phyloP scores from a whole-genome alignment of 768 basidiomycete genomes.

The Pleurotus tuber-regium region DNA sequence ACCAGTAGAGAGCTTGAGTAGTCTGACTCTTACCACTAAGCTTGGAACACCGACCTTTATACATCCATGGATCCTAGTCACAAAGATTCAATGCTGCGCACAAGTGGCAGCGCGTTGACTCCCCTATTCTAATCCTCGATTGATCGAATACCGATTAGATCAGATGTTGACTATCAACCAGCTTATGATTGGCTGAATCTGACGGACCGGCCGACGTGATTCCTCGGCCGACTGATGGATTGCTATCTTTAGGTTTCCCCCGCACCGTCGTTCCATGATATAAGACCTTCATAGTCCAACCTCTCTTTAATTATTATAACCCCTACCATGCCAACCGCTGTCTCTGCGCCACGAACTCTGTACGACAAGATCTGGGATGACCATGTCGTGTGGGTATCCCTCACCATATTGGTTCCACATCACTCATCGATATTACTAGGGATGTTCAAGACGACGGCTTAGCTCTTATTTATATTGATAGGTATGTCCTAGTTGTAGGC shows the following conservation, averaged over 20 bases:
- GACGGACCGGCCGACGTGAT: neutral
- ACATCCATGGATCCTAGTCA: too few species aligned
- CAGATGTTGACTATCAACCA: neutral
- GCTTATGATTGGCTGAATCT: neutral
- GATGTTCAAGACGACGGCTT: conserved; percentile 73
- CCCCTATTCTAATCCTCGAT: neutral
- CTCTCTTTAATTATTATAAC: neutral
- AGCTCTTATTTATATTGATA: conserved; percentile 81
- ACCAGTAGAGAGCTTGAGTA: too few species aligned
- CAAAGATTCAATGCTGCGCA: too few species aligned
- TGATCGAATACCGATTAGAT: neutral
- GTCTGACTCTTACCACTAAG: too few species aligned
- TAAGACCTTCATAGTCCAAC: neutral
- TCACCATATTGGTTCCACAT: conserved; percentile 8
- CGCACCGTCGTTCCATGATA: neutral
- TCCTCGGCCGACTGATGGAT: conserved; percentile 2
- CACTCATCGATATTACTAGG: conserved; percentile 34
- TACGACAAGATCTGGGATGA: conserved; percentile 99
- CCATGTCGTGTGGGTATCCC: conserved; percentile 75
- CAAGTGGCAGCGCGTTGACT: too few species aligned
- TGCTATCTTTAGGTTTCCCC: too few species aligned
- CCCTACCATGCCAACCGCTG: conserved; percentile 37
- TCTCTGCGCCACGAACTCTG: conserved; percentile 72
- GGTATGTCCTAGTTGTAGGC: too few species aligned
- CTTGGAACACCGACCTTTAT: too few species aligned